Evolutionary conservation across 495 filamentous ascomycete species (phyloP).

Genomic region (Hypomontagnella submonticulosa): DNA sequence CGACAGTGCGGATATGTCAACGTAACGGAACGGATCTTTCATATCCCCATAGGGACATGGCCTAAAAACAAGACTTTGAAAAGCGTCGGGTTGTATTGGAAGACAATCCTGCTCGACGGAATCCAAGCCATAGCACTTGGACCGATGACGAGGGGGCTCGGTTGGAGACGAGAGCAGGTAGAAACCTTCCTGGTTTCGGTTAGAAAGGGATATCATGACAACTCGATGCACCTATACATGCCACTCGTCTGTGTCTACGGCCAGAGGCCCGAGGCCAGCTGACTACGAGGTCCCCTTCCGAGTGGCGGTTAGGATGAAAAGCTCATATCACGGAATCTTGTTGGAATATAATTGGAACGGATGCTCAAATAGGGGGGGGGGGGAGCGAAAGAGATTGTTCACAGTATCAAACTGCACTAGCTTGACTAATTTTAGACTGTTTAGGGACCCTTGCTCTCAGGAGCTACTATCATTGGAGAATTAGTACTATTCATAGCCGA

Average conservation of each 20-base stretch:
- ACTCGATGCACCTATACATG: conserved; percentile 58
- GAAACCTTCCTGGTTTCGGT: conserved; percentile 60
- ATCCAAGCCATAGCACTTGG: conserved; percentile 71
- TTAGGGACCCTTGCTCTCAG: conserved; percentile 42
- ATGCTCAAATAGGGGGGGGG: background rate
- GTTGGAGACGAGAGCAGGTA: conserved; percentile 59
- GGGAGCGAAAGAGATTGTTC: conserved; percentile 11
- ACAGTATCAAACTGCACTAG: conserved; percentile 29
- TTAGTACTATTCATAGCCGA: conserved; percentile 31
- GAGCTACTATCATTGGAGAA: conserved; percentile 41
- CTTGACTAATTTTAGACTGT: conserved; percentile 40
- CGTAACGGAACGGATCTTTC: conserved; percentile 66
- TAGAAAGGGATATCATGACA: conserved; percentile 58
- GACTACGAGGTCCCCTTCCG: background rate
- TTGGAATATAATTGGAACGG: conserved; percentile 7
- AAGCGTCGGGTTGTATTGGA: conserved; percentile 68
- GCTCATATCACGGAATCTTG: background rate
- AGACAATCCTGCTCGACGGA: conserved; percentile 69
- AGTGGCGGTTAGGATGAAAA: conserved; percentile 10
- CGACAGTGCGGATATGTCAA: conserved; percentile 68
- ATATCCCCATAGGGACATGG: conserved; percentile 76
- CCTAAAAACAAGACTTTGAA: conserved; percentile 70
- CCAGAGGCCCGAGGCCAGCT: conserved; percentile 53
- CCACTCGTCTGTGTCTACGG: conserved; percentile 62
- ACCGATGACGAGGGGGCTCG: conserved; percentile 67